Percentiles rank a stretch among this genome's conserved stretches.
phyloP scores from a whole-genome alignment of 192 early-diverging fungal genomes.

The Coemansia sp. region DNA sequence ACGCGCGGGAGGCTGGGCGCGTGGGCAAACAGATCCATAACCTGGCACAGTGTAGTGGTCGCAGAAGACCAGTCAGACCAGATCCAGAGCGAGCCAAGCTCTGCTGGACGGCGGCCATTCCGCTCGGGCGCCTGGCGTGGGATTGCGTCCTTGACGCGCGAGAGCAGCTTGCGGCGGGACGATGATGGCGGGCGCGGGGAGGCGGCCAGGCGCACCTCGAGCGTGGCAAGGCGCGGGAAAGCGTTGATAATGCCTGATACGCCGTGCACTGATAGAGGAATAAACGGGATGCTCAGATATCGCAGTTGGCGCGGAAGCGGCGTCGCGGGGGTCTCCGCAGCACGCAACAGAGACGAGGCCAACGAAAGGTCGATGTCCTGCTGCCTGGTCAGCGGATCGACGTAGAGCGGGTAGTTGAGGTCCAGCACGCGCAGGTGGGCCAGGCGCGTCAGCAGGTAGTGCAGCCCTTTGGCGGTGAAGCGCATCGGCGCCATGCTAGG shows the following conservation, averaged over 20 bases:
- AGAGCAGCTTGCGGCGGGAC: conserved; percentile 44
- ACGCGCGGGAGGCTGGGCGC: conserved; percentile 33
- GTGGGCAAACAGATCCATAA: conserved; percentile 45
- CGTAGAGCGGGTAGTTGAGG: conserved; percentile 54
- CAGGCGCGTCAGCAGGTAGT: conserved; percentile 47
- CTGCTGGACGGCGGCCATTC: conserved; percentile 24
- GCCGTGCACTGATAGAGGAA: conserved; percentile 42
- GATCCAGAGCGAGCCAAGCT: conserved; percentile 46
- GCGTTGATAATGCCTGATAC: conserved; percentile 42
- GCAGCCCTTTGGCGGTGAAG: conserved; percentile 53
- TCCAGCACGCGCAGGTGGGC: conserved; percentile 47
- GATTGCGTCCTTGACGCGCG: conserved; percentile 38
- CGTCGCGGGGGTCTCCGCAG: conserved; percentile 14
- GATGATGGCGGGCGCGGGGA: conserved; percentile 29
- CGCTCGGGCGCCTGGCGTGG: conserved; percentile 29
- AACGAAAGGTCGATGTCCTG: conserved; percentile 51
- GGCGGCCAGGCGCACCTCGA: conserved; percentile 48
- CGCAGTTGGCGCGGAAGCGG: conserved; percentile 44
- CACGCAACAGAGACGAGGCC: conserved; percentile 35
- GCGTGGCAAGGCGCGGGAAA: conserved; percentile 38
- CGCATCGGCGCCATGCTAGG: conserved; percentile 51
- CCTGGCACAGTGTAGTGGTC: conserved; percentile 36
- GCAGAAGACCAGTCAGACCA: conserved; percentile 54
- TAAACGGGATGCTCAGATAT: conserved; percentile 53
- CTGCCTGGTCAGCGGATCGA: conserved; percentile 45